Conservation (phyloP, 2,329 filamentous ascomycete genomes). For the Clarireedia monteithiana region DNA sequence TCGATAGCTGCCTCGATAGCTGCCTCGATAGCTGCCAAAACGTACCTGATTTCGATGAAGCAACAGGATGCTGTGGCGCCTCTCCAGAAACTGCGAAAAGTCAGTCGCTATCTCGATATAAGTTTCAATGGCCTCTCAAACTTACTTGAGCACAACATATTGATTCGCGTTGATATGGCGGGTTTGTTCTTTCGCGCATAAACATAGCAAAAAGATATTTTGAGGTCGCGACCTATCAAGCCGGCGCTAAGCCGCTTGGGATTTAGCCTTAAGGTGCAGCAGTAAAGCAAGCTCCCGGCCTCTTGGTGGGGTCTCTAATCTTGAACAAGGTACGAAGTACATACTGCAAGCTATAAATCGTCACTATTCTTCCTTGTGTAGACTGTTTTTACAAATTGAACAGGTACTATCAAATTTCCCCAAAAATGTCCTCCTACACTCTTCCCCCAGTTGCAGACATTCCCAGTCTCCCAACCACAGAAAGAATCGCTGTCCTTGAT, state of each 20-base stretch:
- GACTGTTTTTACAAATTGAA: background rate
- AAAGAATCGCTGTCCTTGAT: constrained; percentile 57
- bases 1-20: constrained; percentile 4
- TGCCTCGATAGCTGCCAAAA: constrained; percentile 17
- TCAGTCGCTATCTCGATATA: constrained; percentile 20
- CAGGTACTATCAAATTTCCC: background rate
- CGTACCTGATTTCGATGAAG: constrained; percentile 88
- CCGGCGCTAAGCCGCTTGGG: background rate
- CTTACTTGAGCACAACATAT: constrained; percentile 61
- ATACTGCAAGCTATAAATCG: too few relatives aligned
- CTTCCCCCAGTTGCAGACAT: constrained; percentile 55
- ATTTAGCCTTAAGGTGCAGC: background rate
- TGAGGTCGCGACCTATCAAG: constrained; percentile 6
- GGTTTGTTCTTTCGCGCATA: constrained; percentile 20
- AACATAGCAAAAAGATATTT: constrained; percentile 9
- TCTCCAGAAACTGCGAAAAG: constrained; percentile 75
- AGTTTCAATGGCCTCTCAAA: constrained; percentile 20
- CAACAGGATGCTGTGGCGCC: constrained; percentile 88
- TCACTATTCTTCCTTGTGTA: background rate
- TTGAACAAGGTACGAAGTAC: background rate
- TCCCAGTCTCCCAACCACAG: constrained; percentile 43
- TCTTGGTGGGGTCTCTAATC: background rate
- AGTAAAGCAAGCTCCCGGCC: background rate
- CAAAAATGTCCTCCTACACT: constrained; percentile 21
- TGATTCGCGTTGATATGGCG: constrained; percentile 26